Evolutionary conservation across 495 filamentous ascomycete species (phyloP), one percentile per base, ranked within the genome.

Genomic region (Trichocladium uniseriatum): DNA sequence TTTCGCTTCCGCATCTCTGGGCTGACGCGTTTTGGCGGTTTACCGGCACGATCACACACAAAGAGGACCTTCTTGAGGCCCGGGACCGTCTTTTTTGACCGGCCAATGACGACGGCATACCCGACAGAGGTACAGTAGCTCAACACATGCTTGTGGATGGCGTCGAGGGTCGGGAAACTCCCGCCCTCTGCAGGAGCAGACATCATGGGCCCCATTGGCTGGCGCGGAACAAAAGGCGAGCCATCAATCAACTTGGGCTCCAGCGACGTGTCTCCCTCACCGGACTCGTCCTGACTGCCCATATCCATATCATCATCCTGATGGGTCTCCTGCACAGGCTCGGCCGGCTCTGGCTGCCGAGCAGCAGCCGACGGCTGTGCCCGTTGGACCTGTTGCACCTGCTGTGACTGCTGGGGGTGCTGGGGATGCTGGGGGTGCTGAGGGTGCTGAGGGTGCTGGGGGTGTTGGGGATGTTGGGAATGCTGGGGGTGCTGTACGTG

Each of bases 1-100:
- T 76, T 78, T 16, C 76, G 66, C 59, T 78, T 76, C 40, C 76
- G 68, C 49, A 69, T 63, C 55, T 76, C 75, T 1, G 74, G 73
- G 43, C 64, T 71, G 32, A 79, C 74, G 10, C 72, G 68, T 28
- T 62, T 70, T 15, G 72, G 72, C n/a, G 72, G 72, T 36, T 71
- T 77, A 16, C 76, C 76, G 2, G 75, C 75, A 34, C 74, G 69
- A 55, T 79, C 76, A 55, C 76, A 79, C 15, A 77, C 75, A 45
- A 79, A 72, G 14, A 79, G 69, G 9, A 79, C 76, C 59, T 79
- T 79, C 50, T 79, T 79, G 16, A 79, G 57, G 6, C 76, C 76
- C 4, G 71, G 71, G 5, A 76, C 69, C 21, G 75, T 79, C 59
- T 77, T 77, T 55, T 79, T 79, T 4, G 75, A 78, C 22, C 76